phyloP scores from a whole-genome alignment of 1,139 yeast genomes.

The Geotrichum klebahnii region DNA sequence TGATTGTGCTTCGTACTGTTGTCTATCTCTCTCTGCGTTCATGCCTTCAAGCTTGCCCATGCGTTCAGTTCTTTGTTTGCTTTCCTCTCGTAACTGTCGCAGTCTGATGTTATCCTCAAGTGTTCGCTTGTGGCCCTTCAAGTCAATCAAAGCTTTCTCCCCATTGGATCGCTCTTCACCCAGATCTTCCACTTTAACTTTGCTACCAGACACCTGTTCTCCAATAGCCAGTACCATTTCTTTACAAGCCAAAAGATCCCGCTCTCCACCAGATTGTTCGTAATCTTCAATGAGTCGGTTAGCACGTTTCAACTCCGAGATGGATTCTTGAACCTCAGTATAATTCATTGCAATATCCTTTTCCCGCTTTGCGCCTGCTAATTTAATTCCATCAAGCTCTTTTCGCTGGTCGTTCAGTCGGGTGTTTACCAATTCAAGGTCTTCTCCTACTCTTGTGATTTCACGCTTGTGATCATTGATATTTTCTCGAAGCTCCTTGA shows the following conservation, averaged over 20 bases:
- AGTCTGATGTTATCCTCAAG: conserved; percentile 55
- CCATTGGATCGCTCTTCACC: conserved; percentile 28
- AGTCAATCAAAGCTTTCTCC: conserved; percentile 46
- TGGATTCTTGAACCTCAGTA: conserved; percentile 19
- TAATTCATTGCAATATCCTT: conserved; percentile 20
- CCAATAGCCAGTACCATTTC: conserved; percentile 23
- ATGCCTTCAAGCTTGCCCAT: conserved; percentile 48
- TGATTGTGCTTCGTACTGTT: conserved; percentile 60
- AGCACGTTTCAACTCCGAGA: conserved; percentile 22
- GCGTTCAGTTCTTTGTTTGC: conserved; percentile 26
- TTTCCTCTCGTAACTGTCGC: conserved; percentile 42
- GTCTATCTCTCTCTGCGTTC: conserved; percentile 63
- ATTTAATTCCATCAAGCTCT: conserved; percentile 23
- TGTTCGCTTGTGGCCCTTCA: conserved; percentile 51
- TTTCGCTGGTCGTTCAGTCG: conserved; percentile 22
- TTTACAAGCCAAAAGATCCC: conserved; percentile 21
- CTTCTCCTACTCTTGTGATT: conserved; percentile 11
- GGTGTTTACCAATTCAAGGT: conserved; percentile 22
- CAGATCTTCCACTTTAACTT: conserved; percentile 26
- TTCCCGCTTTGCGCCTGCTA: conserved; percentile 24
- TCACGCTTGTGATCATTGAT: conserved; percentile 22
- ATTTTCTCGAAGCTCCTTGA: conserved; percentile 31
- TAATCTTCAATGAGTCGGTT: conserved; percentile 23
- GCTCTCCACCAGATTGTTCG: conserved; percentile 15
- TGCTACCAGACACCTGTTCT: conserved; percentile 18